Conservation (phyloP, 768 basidiomycete genomes). For the Myochromella boudieri region DNA sequence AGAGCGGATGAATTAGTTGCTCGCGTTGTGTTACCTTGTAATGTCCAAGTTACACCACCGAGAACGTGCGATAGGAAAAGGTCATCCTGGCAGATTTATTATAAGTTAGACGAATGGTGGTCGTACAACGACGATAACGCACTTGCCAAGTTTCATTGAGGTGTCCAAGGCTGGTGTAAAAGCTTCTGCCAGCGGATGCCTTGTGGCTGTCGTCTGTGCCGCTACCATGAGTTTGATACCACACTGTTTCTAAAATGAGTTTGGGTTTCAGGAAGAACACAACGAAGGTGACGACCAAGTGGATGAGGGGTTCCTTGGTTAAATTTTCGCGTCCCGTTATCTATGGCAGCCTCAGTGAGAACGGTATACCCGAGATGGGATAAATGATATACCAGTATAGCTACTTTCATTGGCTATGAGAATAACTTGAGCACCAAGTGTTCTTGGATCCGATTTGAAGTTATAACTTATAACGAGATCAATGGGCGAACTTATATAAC, state of each 20-base stretch:
- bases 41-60: constrained; percentile 72
- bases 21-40: constrained; percentile 69
- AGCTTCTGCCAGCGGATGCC: constrained; percentile 64
- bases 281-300: constrained; percentile 46
- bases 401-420: constrained; percentile 66
- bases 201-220: constrained; percentile 48
- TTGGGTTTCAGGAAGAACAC: background rate
- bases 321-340: constrained; percentile 48
- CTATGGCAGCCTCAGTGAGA: constrained; percentile 24
- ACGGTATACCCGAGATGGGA: background rate
- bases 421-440: constrained; percentile 59
- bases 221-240: constrained; percentile 78
- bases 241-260: constrained; percentile 46
- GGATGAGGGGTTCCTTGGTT: constrained; percentile 79
- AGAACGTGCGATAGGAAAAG: constrained; percentile 72
- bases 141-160: constrained; percentile 78
- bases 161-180: constrained; percentile 84
- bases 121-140: constrained; percentile 12
- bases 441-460: constrained; percentile 70
- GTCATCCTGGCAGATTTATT: constrained; percentile 44
- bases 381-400: constrained; percentile 46
- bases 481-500: background rate
- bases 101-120: constrained; percentile 1
- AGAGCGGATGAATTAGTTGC: constrained; percentile 59
- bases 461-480: constrained; percentile 49